phyloP scores from a whole-genome alignment of 345 rosid species.

The Melaleuca alternifolia region DNA sequence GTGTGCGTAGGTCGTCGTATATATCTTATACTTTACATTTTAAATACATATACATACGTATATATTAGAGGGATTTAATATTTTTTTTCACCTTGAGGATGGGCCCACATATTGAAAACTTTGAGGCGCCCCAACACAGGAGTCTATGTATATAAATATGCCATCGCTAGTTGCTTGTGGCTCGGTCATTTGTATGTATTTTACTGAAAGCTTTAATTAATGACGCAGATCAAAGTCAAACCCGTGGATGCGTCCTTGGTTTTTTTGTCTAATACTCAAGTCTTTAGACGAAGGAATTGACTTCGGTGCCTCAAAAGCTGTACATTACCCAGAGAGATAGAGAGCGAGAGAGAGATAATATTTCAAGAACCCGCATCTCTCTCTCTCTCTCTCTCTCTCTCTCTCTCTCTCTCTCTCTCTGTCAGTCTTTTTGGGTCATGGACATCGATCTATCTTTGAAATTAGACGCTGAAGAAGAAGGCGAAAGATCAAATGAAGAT shows the following conservation, averaged over 20 bases:
- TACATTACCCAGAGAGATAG: neutral
- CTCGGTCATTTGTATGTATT: neutral
- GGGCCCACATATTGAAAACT: neutral
- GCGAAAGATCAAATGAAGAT: neutral
- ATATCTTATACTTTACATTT: neutral
- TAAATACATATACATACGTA: neutral
- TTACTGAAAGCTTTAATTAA: neutral
- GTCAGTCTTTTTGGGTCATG: conserved; percentile 4
- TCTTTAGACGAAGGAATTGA: conserved; percentile 39
- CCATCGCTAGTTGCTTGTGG: neutral
- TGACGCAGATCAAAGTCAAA: neutral
- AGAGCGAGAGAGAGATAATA: neutral
- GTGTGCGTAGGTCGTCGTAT: neutral
- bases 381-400: neutral
- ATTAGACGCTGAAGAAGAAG: conserved; percentile 16
- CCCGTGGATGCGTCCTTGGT: neutral
- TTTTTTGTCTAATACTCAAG: conserved; percentile 11
- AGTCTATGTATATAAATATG: neutral
- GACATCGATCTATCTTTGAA: conserved; percentile 38
- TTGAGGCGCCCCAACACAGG: neutral
- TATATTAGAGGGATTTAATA: neutral
- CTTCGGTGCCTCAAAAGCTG: conserved; percentile 54
- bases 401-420: neutral
- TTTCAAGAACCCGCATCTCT: neutral
- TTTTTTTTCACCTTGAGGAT: neutral